These are phyloP conservation scores for Chenopodium album DNA, from an alignment of 148 eudicot species.

Conservation along the genomic window DNA sequence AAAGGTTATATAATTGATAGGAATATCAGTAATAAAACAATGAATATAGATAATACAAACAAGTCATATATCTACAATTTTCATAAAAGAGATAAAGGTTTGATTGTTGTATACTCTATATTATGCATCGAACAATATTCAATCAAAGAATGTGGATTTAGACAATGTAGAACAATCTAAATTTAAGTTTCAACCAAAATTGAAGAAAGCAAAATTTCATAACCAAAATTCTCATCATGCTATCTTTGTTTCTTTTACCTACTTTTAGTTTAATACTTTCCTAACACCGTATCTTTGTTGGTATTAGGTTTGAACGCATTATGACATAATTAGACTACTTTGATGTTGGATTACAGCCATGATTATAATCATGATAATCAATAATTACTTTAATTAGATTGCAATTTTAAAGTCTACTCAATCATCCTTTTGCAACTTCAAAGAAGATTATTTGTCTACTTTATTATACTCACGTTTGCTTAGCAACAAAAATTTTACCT, in stretches of 20 bases:
- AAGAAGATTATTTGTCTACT: constrained; percentile 12
- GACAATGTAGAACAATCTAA: too few species aligned
- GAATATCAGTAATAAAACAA: too few species aligned
- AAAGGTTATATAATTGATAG: too few species aligned
- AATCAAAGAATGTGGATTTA: too few species aligned
- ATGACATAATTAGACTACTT: background rate
- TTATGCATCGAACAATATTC: too few species aligned
- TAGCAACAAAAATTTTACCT: background rate
- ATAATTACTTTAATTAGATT: constrained; percentile 13
- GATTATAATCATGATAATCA: constrained; percentile 18
- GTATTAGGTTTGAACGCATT: constrained; percentile 7
- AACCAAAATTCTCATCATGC: background rate
- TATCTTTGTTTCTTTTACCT: background rate
- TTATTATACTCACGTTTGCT: constrained; percentile 20
- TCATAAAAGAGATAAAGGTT: too few species aligned
- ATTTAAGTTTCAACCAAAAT: too few species aligned
- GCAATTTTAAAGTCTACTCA: constrained; percentile 12
- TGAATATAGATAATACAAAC: too few species aligned
- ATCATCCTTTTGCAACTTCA: constrained; percentile 15
- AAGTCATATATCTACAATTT: too few species aligned
- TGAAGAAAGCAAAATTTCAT: too few species aligned
- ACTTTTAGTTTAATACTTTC: background rate
- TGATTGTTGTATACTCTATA: too few species aligned
- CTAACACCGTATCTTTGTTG: background rate
- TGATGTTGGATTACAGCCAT: constrained; percentile 36